These are phyloP conservation scores for Juncus inflexus DNA, from an alignment of 176 grass and related monocot species.

Conservation along the genomic window DNA sequence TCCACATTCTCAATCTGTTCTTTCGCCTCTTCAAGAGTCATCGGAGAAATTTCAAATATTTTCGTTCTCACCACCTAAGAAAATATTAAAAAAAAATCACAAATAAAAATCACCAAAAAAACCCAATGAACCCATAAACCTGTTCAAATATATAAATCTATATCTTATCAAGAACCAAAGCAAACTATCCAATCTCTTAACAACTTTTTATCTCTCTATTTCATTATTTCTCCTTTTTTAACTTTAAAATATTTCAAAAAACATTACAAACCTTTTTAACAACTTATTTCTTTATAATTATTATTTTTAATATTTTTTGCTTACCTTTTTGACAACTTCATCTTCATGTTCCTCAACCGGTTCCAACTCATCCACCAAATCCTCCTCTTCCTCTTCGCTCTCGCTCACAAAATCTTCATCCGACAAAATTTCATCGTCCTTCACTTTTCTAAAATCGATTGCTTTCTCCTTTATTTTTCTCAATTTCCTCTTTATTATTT, in stretches of 20 bases:
- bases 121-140: neutral
- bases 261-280: too few relatives aligned
- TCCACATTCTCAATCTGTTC: slow-evolving; percentile 76
- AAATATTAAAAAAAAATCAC: too few relatives aligned
- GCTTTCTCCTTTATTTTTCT: slow-evolving; percentile 94
- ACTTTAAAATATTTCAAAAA: too few relatives aligned
- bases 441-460: slow-evolving; percentile 35
- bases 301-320: neutral
- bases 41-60: slow-evolving; percentile 89
- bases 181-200: too few relatives aligned
- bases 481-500: slow-evolving; percentile 82
- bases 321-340: slow-evolving; percentile 46
- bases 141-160: neutral
- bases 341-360: slow-evolving; percentile 47
- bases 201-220: too few relatives aligned
- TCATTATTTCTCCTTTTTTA: too few relatives aligned
- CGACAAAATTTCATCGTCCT: neutral
- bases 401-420: slow-evolving; percentile 16
- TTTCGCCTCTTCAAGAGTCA: slow-evolving; percentile 79
- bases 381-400: slow-evolving; percentile 16
- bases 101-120: too few relatives aligned
- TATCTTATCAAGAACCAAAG: too few relatives aligned
- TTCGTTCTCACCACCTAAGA: slow-evolving; percentile 85
- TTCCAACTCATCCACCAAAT: slow-evolving; percentile 21
- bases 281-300: neutral